phyloP scores from a whole-genome alignment of 139 green algal species.

The Coccomyxa sp. region DNA sequence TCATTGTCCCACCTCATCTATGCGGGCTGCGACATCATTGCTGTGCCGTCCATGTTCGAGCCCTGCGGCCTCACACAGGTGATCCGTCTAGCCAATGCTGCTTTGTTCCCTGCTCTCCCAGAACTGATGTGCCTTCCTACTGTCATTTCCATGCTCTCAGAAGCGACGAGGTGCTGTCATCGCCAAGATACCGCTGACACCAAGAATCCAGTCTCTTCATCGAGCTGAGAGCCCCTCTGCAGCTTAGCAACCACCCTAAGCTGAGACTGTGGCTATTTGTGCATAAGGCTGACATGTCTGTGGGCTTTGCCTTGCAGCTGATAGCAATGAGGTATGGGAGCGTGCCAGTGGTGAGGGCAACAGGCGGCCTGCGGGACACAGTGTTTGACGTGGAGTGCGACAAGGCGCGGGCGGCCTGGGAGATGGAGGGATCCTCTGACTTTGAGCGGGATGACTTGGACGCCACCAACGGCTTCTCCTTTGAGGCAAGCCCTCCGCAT shows the following conservation, averaged over 20 bases:
- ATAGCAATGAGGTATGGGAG: slow-evolving; percentile 50
- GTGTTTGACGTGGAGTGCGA: slow-evolving; percentile 54
- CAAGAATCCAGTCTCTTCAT: background rate
- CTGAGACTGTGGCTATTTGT: no score
- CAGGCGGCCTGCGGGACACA: slow-evolving; percentile 87
- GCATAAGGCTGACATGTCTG: no score
- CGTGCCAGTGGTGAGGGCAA: slow-evolving; percentile 87
- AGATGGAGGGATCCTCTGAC: slow-evolving; percentile 69
- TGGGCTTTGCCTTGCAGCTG: slow-evolving; percentile 14
- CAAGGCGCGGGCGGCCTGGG: slow-evolving; percentile 75
- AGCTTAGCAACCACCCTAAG: no score
- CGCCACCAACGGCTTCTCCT: slow-evolving; percentile 79
- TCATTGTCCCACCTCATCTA: slow-evolving; percentile 80
- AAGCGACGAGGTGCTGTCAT: background rate
- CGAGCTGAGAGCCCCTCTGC: no score
- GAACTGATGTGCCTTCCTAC: background rate
- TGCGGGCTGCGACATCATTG: slow-evolving; percentile 82
- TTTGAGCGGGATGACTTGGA: slow-evolving; percentile 59
- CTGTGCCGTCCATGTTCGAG: slow-evolving; percentile 97
- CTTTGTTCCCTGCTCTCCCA: background rate
- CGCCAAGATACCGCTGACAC: background rate
- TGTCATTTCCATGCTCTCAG: no score
- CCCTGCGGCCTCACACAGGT: slow-evolving; percentile 83
- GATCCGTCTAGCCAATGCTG: slow-evolving; percentile 1
- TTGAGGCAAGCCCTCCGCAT: slow-evolving; percentile 52